Percentiles rank a stretch among this genome's conserved stretches.
Evolutionary conservation across 2,329 filamentous ascomycete species (phyloP).

Genomic region (Ampelomyces quisqualis): DNA sequence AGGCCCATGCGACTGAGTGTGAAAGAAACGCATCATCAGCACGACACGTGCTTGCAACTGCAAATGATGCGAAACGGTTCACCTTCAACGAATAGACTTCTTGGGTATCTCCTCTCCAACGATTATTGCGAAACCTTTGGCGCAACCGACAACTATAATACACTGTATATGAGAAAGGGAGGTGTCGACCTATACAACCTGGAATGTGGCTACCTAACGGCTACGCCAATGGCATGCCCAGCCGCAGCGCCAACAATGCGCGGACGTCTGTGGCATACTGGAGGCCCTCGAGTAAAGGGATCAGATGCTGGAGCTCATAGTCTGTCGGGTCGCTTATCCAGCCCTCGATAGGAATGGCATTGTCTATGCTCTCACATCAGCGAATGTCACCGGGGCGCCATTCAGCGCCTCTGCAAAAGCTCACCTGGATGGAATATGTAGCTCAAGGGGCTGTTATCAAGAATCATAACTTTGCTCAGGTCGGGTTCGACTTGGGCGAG

Average conservation of each 20-base stretch:
- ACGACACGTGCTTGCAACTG: constrained; percentile 6
- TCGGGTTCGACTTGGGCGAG: constrained; percentile 94
- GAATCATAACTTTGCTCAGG: constrained; percentile 95
- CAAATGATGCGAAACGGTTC: constrained; percentile 4
- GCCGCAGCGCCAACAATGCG: constrained; percentile 81
- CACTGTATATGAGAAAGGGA: constrained; percentile 32
- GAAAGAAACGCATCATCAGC: constrained; percentile 22
- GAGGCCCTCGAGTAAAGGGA: constrained; percentile 88
- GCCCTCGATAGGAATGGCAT: constrained; percentile 97
- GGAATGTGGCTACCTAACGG: constrained; percentile 17
- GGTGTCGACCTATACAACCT: constrained; percentile 14
- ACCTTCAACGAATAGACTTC: constrained; percentile 20
- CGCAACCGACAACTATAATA: constrained; percentile 34
- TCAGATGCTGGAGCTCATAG: constrained; percentile 87
- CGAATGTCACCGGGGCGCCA: constrained; percentile 4
- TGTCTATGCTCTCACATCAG: constrained; percentile 62
- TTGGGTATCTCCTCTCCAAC: constrained; percentile 41
- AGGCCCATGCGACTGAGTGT: constrained; percentile 17
- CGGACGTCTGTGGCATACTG: constrained; percentile 97
- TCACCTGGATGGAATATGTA: constrained; percentile 98
- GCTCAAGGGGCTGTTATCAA: constrained; percentile 97
- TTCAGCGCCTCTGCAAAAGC: constrained; percentile 25
- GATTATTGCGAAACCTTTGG: constrained; percentile 25
- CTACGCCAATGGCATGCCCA: constrained; percentile 64
- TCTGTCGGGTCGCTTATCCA: constrained; percentile 99